Evolutionary conservation across 2,329 filamentous ascomycete species (phyloP).

Genomic region (Calonectria leucothoes): DNA sequence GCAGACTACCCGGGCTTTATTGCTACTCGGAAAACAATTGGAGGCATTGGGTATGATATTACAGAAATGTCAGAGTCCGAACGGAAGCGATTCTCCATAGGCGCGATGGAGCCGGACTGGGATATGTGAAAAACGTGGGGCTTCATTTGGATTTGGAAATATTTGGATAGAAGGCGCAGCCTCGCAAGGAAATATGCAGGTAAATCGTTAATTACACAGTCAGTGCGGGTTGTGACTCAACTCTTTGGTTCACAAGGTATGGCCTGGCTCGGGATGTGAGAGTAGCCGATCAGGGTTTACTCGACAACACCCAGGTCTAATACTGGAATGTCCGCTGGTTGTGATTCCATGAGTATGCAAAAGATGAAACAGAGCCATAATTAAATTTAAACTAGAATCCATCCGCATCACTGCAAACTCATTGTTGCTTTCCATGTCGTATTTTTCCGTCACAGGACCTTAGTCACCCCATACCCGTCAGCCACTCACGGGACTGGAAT

Average conservation of each 20-base stretch:
- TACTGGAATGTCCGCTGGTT: no score
- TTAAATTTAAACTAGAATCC: not conserved
- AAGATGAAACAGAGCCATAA: not conserved
- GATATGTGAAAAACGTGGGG: not conserved
- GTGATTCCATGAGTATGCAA: no score
- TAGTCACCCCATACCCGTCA: not conserved
- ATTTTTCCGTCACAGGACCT: not conserved
- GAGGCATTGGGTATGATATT: not conserved
- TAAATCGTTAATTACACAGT: not conserved
- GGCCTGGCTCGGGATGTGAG: no score
- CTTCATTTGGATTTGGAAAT: not conserved
- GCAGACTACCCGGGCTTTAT: not conserved
- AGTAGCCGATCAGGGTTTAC: no score
- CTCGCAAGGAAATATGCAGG: not conserved
- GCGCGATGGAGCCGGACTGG: no score
- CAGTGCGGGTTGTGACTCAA: not conserved
- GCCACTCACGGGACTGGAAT: not conserved
- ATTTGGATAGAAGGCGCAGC: not conserved
- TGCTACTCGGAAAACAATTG: not conserved
- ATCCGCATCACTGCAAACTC: not conserved
- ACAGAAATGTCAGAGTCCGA: not conserved
- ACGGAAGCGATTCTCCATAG: not conserved
- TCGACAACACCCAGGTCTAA: not conserved
- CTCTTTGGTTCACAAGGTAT: no score
- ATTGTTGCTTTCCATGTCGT: not conserved